Percentiles rank a stretch among this genome's conserved stretches.
These are phyloP conservation scores for Stropharia rugosoannulata DNA, from an alignment of 768 basidiomycete species.

Conservation along the genomic window DNA sequence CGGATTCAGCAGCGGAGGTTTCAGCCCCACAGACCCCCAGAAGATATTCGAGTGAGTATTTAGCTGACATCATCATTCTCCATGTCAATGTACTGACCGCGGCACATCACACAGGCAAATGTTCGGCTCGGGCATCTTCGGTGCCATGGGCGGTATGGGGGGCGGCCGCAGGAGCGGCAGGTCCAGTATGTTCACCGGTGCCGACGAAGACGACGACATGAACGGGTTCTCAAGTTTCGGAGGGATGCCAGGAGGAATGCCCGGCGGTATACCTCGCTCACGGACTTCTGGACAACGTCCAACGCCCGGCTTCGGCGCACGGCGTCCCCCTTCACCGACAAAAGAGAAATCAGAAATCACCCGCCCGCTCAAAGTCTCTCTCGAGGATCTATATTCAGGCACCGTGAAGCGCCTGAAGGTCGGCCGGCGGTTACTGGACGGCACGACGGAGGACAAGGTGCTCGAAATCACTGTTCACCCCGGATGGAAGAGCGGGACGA, in stretches of 20 bases:
- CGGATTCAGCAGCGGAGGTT: conserved; percentile 39
- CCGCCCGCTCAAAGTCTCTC: conserved; percentile 79
- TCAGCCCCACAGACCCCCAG: conserved; percentile 78
- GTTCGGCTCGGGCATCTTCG: conserved; percentile 41
- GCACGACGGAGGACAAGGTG: conserved; percentile 81
- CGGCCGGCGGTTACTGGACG: conserved; percentile 68
- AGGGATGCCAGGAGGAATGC: conserved; percentile 47
- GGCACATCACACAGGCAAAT: conserved; percentile 45
- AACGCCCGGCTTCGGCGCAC: conserved; percentile 17
- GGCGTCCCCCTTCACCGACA: conserved; percentile 26
- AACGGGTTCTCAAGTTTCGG: conserved; percentile 32
- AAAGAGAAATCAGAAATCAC: conserved; percentile 57
- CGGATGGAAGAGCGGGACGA: conserved; percentile 97
- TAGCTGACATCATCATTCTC: not conserved
- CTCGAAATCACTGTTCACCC: conserved; percentile 80
- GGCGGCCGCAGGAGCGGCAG: conserved; percentile 24
- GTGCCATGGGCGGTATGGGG: conserved; percentile 31
- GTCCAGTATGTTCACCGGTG: conserved; percentile 33
- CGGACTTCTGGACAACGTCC: conserved; percentile 22
- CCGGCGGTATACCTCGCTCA: conserved; percentile 55
- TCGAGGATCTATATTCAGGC: conserved; percentile 86
- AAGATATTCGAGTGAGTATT: conserved; percentile 83
- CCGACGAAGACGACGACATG: conserved; percentile 52
- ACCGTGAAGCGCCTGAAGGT: conserved; percentile 88
- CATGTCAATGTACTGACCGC: conserved; percentile 1